Evolutionary conservation across 192 early-diverging fungal species (phyloP), one percentile per base, ranked within the genome.

Genomic region (Rhizophagus clarus): DNA sequence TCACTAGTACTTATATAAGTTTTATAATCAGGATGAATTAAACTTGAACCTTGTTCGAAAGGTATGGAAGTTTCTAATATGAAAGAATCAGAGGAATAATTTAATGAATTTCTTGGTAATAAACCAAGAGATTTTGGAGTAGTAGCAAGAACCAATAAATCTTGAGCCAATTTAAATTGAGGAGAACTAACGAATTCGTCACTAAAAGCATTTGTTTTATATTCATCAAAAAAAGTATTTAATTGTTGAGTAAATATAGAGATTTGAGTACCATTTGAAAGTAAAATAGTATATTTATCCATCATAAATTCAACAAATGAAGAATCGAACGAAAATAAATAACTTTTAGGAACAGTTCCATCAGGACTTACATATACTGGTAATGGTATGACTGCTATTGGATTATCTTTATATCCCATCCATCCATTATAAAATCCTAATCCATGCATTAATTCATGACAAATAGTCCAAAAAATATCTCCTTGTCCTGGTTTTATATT

Each of bases 371-470:
- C 17, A 20, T 6, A 22, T 22, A 22, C 4, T 22, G 51, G 15
- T 24, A 69, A 79, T 20, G 83, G 51, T 5, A 76, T 71, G 32
- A 74, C 51, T 4, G 29, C 29, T 69, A 64, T 61, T 69, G 14
- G 28, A 31, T 69, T 32, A 6, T 56, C 29, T 14, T 81, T 29
- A 29, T 79, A 56, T 56, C 51, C 51, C 61, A 34, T 75, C 82
- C 82, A 83, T 8, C 62, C 67, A 15, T 80, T 81, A 56, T 81
- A 34, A 60, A 86, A 85, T 74, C 85, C 85, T n/a, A 86, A 77
- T 1, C 85, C 85, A 71, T 86, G 85, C 1, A 84, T 76, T 29
- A 83, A 51, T 42, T 86, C 85, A 31, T 86, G 85, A 15, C 82
- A 6, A 15, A 85, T 72, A 1, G 75, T 82, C 34, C 70, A 75